phyloP scores from a whole-genome alignment of 2,329 filamentous ascomycete genomes.

The Penicillium freii region DNA sequence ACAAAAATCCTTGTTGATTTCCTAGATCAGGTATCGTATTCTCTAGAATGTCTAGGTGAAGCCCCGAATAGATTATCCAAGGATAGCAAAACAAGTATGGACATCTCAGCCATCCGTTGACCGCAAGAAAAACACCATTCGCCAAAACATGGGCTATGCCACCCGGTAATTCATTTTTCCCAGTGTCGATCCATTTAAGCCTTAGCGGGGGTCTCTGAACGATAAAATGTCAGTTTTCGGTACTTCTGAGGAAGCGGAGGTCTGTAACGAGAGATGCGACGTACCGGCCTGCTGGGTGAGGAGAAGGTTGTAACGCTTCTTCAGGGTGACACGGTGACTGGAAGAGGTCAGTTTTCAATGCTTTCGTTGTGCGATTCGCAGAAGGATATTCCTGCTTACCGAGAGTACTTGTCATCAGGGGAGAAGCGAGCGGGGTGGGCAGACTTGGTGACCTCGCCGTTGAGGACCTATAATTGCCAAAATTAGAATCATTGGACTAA shows the following conservation, averaged over 20 bases:
- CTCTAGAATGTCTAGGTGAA: constrained; percentile 11
- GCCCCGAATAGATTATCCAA: constrained; percentile 19
- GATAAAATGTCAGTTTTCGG: constrained; percentile 10
- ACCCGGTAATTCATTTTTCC: constrained; percentile 28
- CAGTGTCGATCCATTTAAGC: constrained; percentile 27
- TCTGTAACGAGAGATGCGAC: constrained; percentile 20
- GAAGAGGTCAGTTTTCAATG: constrained; percentile 3
- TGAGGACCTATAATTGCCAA: constrained; percentile 44
- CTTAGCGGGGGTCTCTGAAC: constrained; percentile 32
- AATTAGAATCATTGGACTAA: constrained; percentile 9
- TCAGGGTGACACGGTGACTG: constrained; percentile 88
- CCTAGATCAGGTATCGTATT: constrained; percentile 14
- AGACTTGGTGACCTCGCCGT: constrained; percentile 86
- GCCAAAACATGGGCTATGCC: constrained; percentile 33
- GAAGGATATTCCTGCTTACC: constrained; percentile 42
- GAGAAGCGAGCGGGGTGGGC: constrained; percentile 96
- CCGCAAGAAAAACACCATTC: constrained; percentile 41
- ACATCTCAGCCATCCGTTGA: constrained; percentile 28
- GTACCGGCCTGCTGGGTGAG: constrained; percentile 70
- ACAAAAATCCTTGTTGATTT: constrained; percentile 13
- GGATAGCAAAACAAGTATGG: constrained; percentile 20
- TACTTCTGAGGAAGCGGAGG: no score
- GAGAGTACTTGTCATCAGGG: constrained; percentile 97
- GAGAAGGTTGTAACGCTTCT: constrained; percentile 87
- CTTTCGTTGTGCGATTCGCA: neutral